Base-by-base conservation (phyloP, 495 filamentous ascomycete genomes). In the Neurospora cerealis region DNA sequence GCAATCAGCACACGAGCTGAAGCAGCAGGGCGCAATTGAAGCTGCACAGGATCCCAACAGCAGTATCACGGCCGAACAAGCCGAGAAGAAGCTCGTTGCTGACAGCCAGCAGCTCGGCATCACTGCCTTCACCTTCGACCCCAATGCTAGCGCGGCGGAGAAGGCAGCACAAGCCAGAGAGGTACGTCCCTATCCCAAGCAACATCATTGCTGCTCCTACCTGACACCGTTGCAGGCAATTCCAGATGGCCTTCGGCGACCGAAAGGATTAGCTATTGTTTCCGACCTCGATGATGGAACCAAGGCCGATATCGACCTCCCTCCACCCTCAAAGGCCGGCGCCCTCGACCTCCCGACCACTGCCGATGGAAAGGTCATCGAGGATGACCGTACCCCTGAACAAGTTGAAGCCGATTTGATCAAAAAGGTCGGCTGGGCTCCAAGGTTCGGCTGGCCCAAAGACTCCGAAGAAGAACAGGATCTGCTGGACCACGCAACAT, bases 401-500 rank as follows among this genome's bases (percentile, higher is more conserved):
- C 89, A 92, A 46, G 83, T 90, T 76, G 86, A 85, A 32, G 81
- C 83, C 17, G 83, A 88, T 73, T 89, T 90, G 83, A 89, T 89
- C 79, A 86, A 89, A 38, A 88, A 90, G 71, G 91, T 91, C 3
- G 96, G 96, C 44, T 98, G 96, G 95, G 91, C 91, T 10, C 96
- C 96, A 11, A 88, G 89, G 73, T 96, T 97, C 78, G 93, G 92
- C 34, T 86, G 84, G 85, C 84, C 84, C 13, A 79, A 75, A 24
- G 87, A 89, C 44, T 78, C 84, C 36, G 85, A 82, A 40, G 84
- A 89, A 66, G 87, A 85, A 21, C 89, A 89, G 69, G 94, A 87
- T 70, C 79, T 97, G 78, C 85, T 96, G 44, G 94, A 98, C 79
- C 94, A 97, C 79, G 88, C 93, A 77, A 96, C 93, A 19, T 92